These are phyloP conservation scores for Nemania bipapillata DNA, from an alignment of 2,329 filamentous ascomycete species.

Conservation along the genomic window DNA sequence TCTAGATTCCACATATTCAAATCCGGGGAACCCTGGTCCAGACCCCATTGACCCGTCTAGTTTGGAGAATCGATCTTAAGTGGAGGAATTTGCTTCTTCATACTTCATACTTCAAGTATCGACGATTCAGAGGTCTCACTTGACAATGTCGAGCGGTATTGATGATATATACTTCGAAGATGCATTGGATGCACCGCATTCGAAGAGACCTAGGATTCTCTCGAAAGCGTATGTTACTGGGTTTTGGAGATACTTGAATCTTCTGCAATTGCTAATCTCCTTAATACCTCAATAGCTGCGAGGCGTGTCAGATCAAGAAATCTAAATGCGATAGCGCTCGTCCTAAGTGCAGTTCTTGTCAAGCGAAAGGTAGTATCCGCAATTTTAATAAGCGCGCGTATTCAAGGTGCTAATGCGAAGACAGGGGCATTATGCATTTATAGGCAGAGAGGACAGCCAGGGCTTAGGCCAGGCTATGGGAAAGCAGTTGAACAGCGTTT, in stretches of 20 bases:
- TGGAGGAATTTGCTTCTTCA: background rate
- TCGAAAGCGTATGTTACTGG: constrained; percentile 6
- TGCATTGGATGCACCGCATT: constrained; percentile 6
- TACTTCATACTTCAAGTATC: background rate
- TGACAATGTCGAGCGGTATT: constrained; percentile 1
- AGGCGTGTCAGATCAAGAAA: constrained; percentile 16
- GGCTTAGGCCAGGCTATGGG: constrained; percentile 10
- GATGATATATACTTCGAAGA: constrained; percentile 14
- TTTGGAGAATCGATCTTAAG: background rate
- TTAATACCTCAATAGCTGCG: background rate
- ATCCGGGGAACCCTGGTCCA: too few relatives aligned
- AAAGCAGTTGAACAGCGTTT: constrained; percentile 15
- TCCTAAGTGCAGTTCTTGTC: constrained; percentile 4
- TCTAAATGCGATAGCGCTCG: constrained; percentile 17
- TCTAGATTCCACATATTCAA: too few relatives aligned
- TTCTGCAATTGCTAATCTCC: background rate
- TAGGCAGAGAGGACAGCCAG: constrained; percentile 16
- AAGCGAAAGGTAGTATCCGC: background rate
- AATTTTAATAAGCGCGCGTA: background rate
- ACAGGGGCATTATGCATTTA: constrained; percentile 8
- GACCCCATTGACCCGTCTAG: background rate
- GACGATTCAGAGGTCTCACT: background rate
- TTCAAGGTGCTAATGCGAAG: background rate
- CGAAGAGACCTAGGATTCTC: constrained; percentile 3
- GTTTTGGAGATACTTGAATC: background rate